Conservation (phyloP, 164 flowering plant species). For the Magnolia changhungtana region DNA sequence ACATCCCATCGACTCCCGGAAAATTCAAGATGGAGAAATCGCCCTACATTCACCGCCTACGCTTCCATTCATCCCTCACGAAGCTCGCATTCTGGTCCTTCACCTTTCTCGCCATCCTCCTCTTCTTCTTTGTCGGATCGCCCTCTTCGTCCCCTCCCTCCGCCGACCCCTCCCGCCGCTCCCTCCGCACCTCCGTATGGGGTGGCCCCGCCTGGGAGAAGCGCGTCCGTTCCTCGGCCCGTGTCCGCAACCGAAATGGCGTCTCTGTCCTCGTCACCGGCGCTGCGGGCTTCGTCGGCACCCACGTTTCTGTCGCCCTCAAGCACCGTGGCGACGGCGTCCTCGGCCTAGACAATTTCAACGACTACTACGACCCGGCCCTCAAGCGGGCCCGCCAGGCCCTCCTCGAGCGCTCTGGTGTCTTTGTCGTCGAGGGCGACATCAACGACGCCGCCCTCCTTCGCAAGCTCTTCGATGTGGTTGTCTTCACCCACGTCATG, state of each 20-base stretch:
- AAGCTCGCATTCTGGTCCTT: constrained; percentile 72
- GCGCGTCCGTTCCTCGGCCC: constrained; percentile 60
- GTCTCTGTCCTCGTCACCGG: constrained; percentile 83
- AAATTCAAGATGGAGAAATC: constrained; percentile 95
- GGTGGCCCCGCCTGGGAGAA: constrained; percentile 76
- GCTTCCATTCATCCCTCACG: constrained; percentile 54
- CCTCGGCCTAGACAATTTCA: constrained; percentile 79
- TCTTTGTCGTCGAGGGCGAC: constrained; percentile 84
- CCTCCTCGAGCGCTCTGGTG: constrained; percentile 59
- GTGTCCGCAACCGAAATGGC: constrained; percentile 51
- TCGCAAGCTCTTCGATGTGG: constrained; percentile 74
- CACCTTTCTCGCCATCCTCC: constrained; percentile 48
- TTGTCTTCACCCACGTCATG: constrained; percentile 81
- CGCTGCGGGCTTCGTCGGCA: constrained; percentile 91
- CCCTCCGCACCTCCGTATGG: constrained; percentile 42
- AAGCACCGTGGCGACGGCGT: constrained; percentile 90
- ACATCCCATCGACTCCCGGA: constrained; percentile 84
- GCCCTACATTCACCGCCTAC: constrained; percentile 31
- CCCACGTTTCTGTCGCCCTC: constrained; percentile 72
- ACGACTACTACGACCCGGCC: constrained; percentile 74
- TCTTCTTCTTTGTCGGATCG: constrained; percentile 60
- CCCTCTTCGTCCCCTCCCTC: constrained; percentile 29
- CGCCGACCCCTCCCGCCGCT: constrained; percentile 51
- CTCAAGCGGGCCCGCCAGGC: constrained; percentile 75
- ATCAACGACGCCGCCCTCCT: constrained; percentile 64